Evolutionary conservation across 2,329 filamentous ascomycete species (phyloP), one percentile per base, ranked within the genome.

Genomic region (Cladosporium cucumerinum): DNA sequence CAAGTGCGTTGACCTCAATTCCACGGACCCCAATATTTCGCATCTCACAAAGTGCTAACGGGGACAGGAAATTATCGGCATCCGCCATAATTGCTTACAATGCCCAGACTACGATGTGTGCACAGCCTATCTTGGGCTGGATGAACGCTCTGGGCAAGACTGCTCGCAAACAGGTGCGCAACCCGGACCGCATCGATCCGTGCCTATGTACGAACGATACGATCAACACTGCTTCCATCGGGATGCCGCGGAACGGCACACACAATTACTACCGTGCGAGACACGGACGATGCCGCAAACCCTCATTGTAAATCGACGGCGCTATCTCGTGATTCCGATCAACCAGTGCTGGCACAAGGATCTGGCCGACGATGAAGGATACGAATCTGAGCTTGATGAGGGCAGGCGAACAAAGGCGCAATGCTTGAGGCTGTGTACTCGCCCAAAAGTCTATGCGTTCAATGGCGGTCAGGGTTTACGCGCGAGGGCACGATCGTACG

Each of bases 101-200:
- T 43, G 39, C 8, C 18, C n/a, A 1, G n/a, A 43, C 8, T 21
- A 11, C 8, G n/a, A 43, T 4, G 18, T 43, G 7, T 43, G 39
- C 39, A 43, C 39, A 1, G 18, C n/a, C 2, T 43, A n/a, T 8
- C 39, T 43, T 0, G 10, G 1, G 1, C 39, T 43, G 2, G 18
- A 6, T 1, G 6, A 2, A 43, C 1, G 8, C 0, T 10, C n/a
- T 1, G 8, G 7, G 18, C 3, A n/a, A 39, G 4, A 2, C 36
- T 39, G 36, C 36, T n/a, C 36, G 18, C 5, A 1, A 6, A n/a
- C 1, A 6, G n/a, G 3, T 1, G 8, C n/a, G 8, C n/a, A 6
- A 8, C n/a, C 7, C 1, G n/a, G 39, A 21, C 7, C 18, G 1
- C 39, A 43, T 11, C 39, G 39, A 4, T 43, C 21, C 39, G 39